Conservation (phyloP, 2,329 filamentous ascomycete genomes). For the Drechslerella stenobrocha region DNA sequence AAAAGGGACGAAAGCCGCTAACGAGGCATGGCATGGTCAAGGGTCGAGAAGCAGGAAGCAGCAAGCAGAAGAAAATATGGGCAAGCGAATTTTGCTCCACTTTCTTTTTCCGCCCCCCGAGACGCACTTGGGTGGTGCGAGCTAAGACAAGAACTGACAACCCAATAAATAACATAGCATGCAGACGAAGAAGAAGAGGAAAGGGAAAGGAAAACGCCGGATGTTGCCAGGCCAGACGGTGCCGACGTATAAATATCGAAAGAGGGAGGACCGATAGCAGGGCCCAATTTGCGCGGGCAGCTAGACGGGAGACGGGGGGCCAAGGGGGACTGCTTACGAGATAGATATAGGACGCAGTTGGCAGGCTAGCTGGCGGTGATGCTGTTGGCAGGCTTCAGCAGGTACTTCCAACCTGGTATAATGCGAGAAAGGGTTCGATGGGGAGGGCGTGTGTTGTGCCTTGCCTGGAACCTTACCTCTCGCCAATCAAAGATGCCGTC, state of each 20-base stretch:
- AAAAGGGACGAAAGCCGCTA: constrained; percentile 31
- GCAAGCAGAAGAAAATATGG: constrained; percentile 29
- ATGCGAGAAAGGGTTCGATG: not conserved
- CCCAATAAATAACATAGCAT: constrained; percentile 40
- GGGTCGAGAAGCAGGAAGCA: constrained; percentile 19
- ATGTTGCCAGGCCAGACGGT: constrained; percentile 24
- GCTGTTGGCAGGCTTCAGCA: not conserved
- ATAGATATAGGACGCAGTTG: no score
- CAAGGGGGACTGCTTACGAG: not conserved
- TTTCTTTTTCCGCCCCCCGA: constrained; percentile 35
- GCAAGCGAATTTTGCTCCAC: constrained; percentile 46
- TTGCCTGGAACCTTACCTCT: constrained; percentile 4
- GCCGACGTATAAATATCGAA: constrained; percentile 21
- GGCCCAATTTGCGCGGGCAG: not conserved
- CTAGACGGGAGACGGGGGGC: not conserved
- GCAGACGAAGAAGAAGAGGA: constrained; percentile 17
- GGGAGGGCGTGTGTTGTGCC: constrained; percentile 1
- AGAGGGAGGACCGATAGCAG: not conserved
- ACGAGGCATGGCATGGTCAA: constrained; percentile 31
- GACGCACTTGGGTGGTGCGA: constrained; percentile 33
- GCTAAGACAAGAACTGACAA: constrained; percentile 46
- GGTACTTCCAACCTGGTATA: not conserved
- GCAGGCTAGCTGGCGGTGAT: no score
- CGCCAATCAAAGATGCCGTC: constrained; percentile 6
- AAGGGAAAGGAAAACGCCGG: constrained; percentile 26